Conservation (phyloP, 2,329 filamentous ascomycete species). For the Epichloe amarillans region DNA sequence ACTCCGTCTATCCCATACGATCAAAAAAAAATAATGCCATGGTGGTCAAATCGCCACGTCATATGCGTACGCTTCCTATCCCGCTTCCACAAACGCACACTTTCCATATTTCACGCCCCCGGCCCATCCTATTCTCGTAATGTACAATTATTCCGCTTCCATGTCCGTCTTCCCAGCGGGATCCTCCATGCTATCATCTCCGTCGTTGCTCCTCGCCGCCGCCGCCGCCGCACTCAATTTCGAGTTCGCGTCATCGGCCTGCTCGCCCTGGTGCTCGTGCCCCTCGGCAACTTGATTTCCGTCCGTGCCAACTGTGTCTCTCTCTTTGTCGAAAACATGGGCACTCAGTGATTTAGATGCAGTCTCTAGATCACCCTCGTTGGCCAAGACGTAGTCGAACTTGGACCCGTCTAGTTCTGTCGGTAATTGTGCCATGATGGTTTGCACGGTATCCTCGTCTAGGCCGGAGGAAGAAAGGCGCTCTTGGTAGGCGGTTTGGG, state of each 20-base stretch:
- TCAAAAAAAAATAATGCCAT: no score
- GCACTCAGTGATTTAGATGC: conserved; percentile 11
- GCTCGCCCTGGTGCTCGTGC: not conserved
- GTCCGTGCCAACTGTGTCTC: not conserved
- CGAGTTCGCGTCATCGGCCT: conserved; percentile 6
- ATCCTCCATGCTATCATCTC: conserved; percentile 9
- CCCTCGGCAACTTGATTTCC: not conserved
- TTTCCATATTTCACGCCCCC: not conserved
- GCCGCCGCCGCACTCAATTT: not conserved
- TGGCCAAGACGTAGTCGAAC: conserved; percentile 16
- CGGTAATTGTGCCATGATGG: conserved; percentile 11
- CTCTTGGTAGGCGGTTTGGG: conserved; percentile 12
- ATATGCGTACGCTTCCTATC: no score
- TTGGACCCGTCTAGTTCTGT: conserved; percentile 15
- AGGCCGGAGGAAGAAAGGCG: conserved; percentile 17
- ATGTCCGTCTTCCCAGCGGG: conserved; percentile 1
- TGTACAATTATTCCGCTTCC: not conserved
- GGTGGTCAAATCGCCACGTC: no score
- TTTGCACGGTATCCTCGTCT: conserved; percentile 12
- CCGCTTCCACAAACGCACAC: no score
- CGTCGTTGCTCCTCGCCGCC: conserved; percentile 2
- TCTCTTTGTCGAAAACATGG: conserved; percentile 16
- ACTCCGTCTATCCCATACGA: no score
- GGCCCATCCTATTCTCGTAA: not conserved
- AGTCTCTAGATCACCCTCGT: conserved; percentile 10